phyloP scores from a whole-genome alignment of 352 stramenopile species.

The Globisporangium spiculum region DNA sequence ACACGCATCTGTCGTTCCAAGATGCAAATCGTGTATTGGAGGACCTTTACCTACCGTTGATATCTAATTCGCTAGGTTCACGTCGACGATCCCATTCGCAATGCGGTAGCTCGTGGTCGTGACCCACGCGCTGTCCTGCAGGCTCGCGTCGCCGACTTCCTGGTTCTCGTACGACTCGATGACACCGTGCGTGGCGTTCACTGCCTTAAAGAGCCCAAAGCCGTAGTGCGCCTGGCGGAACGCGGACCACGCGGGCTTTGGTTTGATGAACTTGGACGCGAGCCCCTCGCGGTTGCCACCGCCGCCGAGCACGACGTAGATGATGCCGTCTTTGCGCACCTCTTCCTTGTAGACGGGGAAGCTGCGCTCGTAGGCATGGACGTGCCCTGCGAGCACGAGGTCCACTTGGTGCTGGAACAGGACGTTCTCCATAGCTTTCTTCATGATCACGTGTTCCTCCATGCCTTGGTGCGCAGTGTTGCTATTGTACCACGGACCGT shows the following conservation, averaged over 20 bases:
- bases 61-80: background rate
- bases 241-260: slow-evolving; percentile 72
- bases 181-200: slow-evolving; percentile 60
- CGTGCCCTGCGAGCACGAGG: slow-evolving; percentile 88
- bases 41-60: too few relatives aligned
- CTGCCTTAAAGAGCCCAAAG: slow-evolving; percentile 59
- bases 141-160: slow-evolving; percentile 32
- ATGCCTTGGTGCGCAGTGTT: slow-evolving; percentile 89
- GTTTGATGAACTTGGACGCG: slow-evolving; percentile 72
- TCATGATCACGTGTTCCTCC: slow-evolving; percentile 76
- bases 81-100: background rate
- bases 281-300: slow-evolving; percentile 90
- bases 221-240: slow-evolving; percentile 82
- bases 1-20: background rate
- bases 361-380: slow-evolving; percentile 94
- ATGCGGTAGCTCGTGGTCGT: slow-evolving; percentile 31
- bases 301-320: slow-evolving; percentile 92
- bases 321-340: slow-evolving; percentile 63
- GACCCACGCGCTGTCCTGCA: slow-evolving; percentile 49
- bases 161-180: slow-evolving; percentile 78
- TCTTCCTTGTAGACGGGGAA: slow-evolving; percentile 77
- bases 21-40: background rate
- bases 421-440: slow-evolving; percentile 88
- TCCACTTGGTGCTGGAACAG: slow-evolving; percentile 90
- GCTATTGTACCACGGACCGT: slow-evolving; percentile 93